Conservation (phyloP, 495 filamentous ascomycete species). For the Penicillium salamii region DNA sequence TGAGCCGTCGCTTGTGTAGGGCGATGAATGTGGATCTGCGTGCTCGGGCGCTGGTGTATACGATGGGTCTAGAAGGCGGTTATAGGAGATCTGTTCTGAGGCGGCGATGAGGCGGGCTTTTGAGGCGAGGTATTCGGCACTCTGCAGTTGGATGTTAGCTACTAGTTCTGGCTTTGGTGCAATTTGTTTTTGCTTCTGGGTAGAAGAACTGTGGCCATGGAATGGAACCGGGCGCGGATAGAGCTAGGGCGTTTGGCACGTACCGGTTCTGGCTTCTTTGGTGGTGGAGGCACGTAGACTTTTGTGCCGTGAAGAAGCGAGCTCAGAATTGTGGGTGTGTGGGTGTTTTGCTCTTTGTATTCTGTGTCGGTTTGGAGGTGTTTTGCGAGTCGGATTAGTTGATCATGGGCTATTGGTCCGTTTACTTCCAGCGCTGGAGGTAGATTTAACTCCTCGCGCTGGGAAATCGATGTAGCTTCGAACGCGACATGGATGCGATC, state of each 20-base stretch:
- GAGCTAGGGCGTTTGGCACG: conserved; percentile 19
- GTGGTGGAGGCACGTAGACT: conserved; percentile 74
- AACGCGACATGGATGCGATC: conserved; percentile 64
- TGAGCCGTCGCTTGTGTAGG: background rate
- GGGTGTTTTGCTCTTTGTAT: conserved; percentile 3
- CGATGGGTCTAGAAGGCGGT: conserved; percentile 60
- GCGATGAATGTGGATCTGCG: conserved; percentile 21
- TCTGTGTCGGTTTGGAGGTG: conserved; percentile 34
- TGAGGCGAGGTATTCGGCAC: conserved; percentile 79
- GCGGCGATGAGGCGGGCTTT: conserved; percentile 82
- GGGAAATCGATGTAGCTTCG: conserved; percentile 34
- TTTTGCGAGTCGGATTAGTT: conserved; percentile 68
- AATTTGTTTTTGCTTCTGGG: background rate
- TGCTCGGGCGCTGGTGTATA: conserved; percentile 44
- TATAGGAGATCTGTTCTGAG: conserved; percentile 76
- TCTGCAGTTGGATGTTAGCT: conserved; percentile 52
- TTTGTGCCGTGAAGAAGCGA: conserved; percentile 65
- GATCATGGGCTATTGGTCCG: conserved; percentile 74
- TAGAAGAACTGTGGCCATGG: too few relatives aligned
- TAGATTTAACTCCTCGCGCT: conserved; percentile 31
- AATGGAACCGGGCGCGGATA: too few relatives aligned
- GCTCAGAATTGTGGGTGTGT: conserved; percentile 49
- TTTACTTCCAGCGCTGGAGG: conserved; percentile 47
- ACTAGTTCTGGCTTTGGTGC: too few relatives aligned
- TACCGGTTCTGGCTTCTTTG: conserved; percentile 77